Conservation (phyloP, 257 asterid genomes). For the Cinchona pubescens region DNA sequence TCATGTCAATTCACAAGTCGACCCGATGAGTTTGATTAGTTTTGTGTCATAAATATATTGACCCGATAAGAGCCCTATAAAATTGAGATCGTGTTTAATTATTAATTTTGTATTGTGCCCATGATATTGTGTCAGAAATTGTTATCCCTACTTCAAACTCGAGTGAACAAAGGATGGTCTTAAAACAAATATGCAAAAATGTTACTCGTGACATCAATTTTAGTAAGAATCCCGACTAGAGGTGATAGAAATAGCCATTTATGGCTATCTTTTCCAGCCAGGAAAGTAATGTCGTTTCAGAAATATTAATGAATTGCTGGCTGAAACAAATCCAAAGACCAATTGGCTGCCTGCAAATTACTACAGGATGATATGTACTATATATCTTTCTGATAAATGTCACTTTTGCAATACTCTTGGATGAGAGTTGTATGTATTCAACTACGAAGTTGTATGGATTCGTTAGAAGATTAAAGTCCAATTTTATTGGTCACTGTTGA, state of each 20-base stretch:
- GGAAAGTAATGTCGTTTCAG: constrained; percentile 50
- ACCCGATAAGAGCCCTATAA: too few relatives aligned
- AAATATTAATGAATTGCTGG: constrained; percentile 42
- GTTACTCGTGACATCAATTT: constrained; percentile 66
- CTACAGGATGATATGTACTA: constrained; percentile 22
- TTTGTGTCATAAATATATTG: too few relatives aligned
- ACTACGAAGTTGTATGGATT: neutral
- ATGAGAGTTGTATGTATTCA: constrained; percentile 7
- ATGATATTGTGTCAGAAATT: too few relatives aligned
- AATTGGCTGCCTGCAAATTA: constrained; percentile 39
- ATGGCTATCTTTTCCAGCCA: constrained; percentile 53
- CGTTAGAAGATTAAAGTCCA: neutral
- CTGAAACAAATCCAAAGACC: constrained; percentile 42
- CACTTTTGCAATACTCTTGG: neutral
- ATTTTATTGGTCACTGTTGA: neutral
- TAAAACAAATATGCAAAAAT: constrained; percentile 46
- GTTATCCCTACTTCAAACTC: too few relatives aligned
- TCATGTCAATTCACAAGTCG: too few relatives aligned
- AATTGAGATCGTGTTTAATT: too few relatives aligned
- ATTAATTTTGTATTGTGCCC: too few relatives aligned
- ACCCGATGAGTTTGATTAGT: too few relatives aligned
- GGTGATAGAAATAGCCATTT: constrained; percentile 66
- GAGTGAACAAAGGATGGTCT: constrained; percentile 53
- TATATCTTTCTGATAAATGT: constrained; percentile 1
- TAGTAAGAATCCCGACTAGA: constrained; percentile 54